Conservation (phyloP, 768 basidiomycete species). For the Termitomyces sp. region DNA sequence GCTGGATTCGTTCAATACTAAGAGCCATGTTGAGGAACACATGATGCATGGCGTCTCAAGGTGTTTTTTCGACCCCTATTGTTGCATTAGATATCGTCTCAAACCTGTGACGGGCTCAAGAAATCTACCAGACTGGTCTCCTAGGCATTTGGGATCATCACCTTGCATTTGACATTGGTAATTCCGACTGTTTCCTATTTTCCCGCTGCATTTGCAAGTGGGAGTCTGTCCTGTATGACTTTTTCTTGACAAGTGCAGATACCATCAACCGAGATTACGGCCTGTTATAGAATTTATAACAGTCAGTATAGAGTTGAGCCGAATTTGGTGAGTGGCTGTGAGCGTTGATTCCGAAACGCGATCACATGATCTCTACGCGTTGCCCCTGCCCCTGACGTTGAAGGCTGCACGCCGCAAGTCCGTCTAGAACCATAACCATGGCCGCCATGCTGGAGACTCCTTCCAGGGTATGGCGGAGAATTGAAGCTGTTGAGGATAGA, state of each 20-base stretch:
- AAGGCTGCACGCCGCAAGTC: background rate
- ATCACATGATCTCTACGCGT: conserved; percentile 19
- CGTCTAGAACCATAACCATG: conserved; percentile 20
- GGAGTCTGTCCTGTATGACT: background rate
- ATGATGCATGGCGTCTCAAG: too few relatives aligned
- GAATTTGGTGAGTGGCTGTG: too few relatives aligned
- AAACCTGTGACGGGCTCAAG: too few relatives aligned
- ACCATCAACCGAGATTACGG: background rate
- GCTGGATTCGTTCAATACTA: too few relatives aligned
- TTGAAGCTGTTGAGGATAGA: conserved; percentile 66
- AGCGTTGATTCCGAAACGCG: conserved; percentile 10
- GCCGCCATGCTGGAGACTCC: conserved; percentile 71
- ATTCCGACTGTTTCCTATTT: too few relatives aligned
- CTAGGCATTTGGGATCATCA: too few relatives aligned
- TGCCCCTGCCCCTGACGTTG: background rate
- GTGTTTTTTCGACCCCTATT: too few relatives aligned
- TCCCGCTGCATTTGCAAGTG: background rate
- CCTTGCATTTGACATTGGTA: too few relatives aligned
- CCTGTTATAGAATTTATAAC: background rate
- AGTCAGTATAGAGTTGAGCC: background rate
- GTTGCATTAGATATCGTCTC: too few relatives aligned
- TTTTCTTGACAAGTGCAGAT: background rate
- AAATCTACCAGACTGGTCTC: too few relatives aligned
- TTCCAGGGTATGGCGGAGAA: conserved; percentile 79
- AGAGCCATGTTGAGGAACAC: too few relatives aligned